These are phyloP conservation scores for Eutrema yunnanense DNA, from an alignment of 345 rosid genomes.

Conservation along the genomic window DNA sequence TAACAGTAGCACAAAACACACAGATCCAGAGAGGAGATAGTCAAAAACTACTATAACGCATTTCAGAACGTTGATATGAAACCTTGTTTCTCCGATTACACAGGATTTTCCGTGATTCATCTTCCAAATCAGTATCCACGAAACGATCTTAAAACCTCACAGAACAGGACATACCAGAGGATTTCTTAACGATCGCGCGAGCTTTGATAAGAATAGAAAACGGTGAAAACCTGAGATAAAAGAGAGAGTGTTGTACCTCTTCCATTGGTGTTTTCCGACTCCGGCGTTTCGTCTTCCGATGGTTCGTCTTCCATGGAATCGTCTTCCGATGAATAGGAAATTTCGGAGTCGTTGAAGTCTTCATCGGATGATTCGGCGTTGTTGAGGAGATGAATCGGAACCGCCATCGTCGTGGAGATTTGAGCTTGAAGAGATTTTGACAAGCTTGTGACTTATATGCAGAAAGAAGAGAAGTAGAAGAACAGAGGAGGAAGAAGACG, in stretches of 20 bases:
- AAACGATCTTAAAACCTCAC: background rate
- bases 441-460: no score
- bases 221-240: background rate
- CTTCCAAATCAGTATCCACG: background rate
- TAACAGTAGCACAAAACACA: background rate
- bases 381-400: background rate
- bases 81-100: background rate
- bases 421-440: background rate
- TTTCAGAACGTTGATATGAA: background rate
- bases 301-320: constrained; percentile 16
- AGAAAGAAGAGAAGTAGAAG: no score
- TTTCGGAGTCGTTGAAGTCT: background rate
- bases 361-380: constrained; percentile 14
- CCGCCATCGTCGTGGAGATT: constrained; percentile 3
- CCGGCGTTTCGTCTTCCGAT: background rate
- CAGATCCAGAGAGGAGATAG: background rate
- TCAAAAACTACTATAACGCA: no score
- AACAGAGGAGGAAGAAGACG: no score
- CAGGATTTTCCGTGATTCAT: background rate
- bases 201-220: background rate
- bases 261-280: background rate
- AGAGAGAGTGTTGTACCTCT: background rate
- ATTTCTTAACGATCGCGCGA: background rate
- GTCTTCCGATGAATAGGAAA: background rate
- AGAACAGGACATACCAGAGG: background rate